These are phyloP conservation scores for Cercospora canescens DNA, from an alignment of 2,329 filamentous ascomycete genomes.

Conservation along the genomic window DNA sequence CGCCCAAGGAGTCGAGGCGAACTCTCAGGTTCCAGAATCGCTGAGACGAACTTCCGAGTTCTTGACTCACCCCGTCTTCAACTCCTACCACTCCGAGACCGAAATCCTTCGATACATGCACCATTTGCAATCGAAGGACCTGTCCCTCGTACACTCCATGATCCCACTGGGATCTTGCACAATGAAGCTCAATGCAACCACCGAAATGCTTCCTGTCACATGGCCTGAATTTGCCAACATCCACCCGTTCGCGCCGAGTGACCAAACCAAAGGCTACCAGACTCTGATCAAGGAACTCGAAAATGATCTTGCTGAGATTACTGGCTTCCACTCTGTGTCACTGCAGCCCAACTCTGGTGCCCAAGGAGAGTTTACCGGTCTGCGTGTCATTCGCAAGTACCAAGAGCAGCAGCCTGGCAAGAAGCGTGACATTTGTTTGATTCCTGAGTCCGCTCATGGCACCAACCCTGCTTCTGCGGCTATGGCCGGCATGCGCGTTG, in stretches of 20 bases:
- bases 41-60: constrained; percentile 73
- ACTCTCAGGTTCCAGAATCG: constrained; percentile 51
- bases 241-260: constrained; percentile 73
- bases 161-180: constrained; percentile 96
- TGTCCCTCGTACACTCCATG: constrained; percentile 95
- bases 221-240: constrained; percentile 74
- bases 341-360: constrained; percentile 95
- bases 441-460: constrained; percentile 91
- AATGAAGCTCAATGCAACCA: constrained; percentile 95
- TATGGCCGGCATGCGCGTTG: constrained; percentile 94
- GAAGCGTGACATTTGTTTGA: constrained; percentile 87
- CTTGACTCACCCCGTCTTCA: constrained; percentile 90
- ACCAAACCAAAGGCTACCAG: constrained; percentile 67
- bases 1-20: constrained; percentile 32
- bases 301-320: constrained; percentile 75
- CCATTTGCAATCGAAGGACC: constrained; percentile 89
- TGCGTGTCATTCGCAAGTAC: constrained; percentile 84
- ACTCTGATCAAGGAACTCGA: constrained; percentile 72
- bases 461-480: constrained; percentile 94
- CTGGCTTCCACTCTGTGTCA: constrained; percentile 85
- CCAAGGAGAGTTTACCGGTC: constrained; percentile 90
- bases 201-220: constrained; percentile 86
- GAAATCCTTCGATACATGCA: constrained; percentile 92
- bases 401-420: constrained; percentile 66
- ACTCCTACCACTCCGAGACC: constrained; percentile 91